Percentiles rank a stretch among this genome's conserved stretches.
Conservation (phyloP, 1,139 yeast species). For the Trichomonascaceae sp. region DNA sequence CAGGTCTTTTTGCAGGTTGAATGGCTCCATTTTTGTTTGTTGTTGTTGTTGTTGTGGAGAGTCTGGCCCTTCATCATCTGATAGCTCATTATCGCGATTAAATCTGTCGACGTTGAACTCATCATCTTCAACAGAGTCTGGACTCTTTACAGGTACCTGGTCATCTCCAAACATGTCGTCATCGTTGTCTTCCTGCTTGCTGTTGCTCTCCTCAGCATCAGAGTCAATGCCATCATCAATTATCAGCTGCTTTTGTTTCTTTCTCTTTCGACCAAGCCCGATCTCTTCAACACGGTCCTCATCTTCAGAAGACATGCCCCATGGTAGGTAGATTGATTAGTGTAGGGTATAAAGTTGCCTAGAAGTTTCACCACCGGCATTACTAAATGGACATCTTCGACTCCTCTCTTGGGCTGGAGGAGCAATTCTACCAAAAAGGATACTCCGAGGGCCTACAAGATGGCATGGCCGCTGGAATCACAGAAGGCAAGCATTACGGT, state of each 20-base stretch:
- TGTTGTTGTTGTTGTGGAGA: conserved; percentile 10
- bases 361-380: too few species aligned
- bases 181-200: conserved; percentile 14
- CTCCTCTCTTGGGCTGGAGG: conserved; percentile 39
- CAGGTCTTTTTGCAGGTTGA: conserved; percentile 43
- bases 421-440: conserved; percentile 50
- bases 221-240: conserved; percentile 6
- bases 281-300: conserved; percentile 18
- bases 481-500: conserved; percentile 70
- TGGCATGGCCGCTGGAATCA: conserved; percentile 41
- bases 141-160: conserved; percentile 14
- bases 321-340: too few species aligned
- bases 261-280: conserved; percentile 4
- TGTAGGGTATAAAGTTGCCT: background rate
- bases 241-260: conserved; percentile 8
- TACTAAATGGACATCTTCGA: conserved; percentile 26
- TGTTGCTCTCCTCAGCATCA: conserved; percentile 11
- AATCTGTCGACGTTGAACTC: conserved; percentile 6
- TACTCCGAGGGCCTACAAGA: conserved; percentile 35
- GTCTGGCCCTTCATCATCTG: background rate
- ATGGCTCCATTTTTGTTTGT: conserved; percentile 46
- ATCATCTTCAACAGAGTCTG: conserved; percentile 8
- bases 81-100: background rate
- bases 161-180: conserved; percentile 17
- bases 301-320: too few species aligned